phyloP scores from a whole-genome alignment of 768 basidiomycete genomes.

The Trametes coccinea region DNA sequence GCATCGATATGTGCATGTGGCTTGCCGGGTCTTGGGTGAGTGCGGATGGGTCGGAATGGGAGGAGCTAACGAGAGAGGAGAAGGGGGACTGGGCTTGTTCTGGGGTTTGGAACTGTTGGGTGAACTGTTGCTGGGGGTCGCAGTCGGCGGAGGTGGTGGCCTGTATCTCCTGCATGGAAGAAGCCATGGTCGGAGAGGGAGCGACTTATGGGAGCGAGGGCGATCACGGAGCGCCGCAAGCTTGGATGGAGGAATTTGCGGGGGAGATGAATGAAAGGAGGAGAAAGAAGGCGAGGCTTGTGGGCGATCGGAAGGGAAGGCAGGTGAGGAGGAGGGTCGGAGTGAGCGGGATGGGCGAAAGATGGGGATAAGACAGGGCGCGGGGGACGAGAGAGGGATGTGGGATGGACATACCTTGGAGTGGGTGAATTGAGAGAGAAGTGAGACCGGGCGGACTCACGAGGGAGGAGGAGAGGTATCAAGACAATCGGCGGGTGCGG shows the following conservation, averaged over 20 bases:
- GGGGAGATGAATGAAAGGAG: constrained; percentile 21
- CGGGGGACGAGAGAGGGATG: neutral
- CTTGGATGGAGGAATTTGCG: neutral
- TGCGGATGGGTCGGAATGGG: constrained; percentile 24
- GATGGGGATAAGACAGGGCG: constrained; percentile 7
- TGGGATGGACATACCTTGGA: constrained; percentile 16
- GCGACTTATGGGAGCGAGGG: neutral
- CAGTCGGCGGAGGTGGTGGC: constrained; percentile 19
- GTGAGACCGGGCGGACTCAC: neutral
- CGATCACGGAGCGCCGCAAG: constrained; percentile 19
- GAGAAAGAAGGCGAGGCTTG: neutral
- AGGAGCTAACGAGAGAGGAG: constrained; percentile 18
- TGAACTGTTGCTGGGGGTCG: constrained; percentile 27
- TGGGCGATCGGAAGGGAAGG: constrained; percentile 2
- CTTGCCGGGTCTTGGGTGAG: constrained; percentile 21
- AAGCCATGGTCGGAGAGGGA: constrained; percentile 14
- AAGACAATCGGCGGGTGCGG: neutral
- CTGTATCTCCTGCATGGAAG: constrained; percentile 28
- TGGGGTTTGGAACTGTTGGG: constrained; percentile 22
- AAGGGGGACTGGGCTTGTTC: constrained; percentile 20
- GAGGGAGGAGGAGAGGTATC: neutral
- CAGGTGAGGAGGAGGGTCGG: neutral
- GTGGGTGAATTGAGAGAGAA: neutral
- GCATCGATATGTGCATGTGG: constrained; percentile 24
- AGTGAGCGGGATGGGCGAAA: constrained; percentile 4